Evolutionary conservation across 768 basidiomycete genomes (phyloP), one percentile per base, ranked within the genome.

Genomic region (Lanmaoa rubissima): DNA sequence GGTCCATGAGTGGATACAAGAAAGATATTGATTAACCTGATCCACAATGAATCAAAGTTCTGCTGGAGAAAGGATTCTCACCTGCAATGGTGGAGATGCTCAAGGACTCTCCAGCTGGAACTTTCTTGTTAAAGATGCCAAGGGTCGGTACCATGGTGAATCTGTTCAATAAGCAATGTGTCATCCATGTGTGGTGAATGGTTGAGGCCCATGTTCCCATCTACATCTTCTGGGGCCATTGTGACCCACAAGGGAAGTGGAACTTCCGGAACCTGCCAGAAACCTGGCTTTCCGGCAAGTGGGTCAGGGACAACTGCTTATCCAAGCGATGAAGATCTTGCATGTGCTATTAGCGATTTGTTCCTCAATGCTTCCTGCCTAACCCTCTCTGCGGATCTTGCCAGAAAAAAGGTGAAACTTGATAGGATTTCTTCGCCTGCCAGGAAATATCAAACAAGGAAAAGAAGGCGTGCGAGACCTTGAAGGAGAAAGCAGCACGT

Each of bases 21-120:
- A 4, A 2, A 21, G 17, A 11, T 0, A 31, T 32, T 32, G 39
- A 41, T 32, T 2, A 9, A 19, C 4, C n/a, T 41, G 39, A 41
- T 19, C 49, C 39, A 19, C 17, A 19, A 7, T 32, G 49, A 39
- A 28, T 51, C 10, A 40, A 50, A 4, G 3, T 41, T 19, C 9
- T 51, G n/a, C 21, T 51, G 28, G 19, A 16, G 12, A 19, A n/a
- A n/a, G n/a, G n/a, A n/a, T n/a, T n/a, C n/a, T n/a, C n/a, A n/a
- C n/a, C n/a, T n/a, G n/a, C n/a, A 51, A 51, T 51, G 19, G 39
- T 51, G 28, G 26, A 41, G 39, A 51, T 51, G 49, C 39, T 51
- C n/a, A 40, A 28, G 11, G 19, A 51, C 12, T 41, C 49, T 1
- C 49, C 26, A 13, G 49, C 6, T 4, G 28, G 28, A n/a, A 41